Evolutionary conservation across 2,329 filamentous ascomycete genomes (phyloP).

Genomic region (Colletotrichum destructivum): DNA sequence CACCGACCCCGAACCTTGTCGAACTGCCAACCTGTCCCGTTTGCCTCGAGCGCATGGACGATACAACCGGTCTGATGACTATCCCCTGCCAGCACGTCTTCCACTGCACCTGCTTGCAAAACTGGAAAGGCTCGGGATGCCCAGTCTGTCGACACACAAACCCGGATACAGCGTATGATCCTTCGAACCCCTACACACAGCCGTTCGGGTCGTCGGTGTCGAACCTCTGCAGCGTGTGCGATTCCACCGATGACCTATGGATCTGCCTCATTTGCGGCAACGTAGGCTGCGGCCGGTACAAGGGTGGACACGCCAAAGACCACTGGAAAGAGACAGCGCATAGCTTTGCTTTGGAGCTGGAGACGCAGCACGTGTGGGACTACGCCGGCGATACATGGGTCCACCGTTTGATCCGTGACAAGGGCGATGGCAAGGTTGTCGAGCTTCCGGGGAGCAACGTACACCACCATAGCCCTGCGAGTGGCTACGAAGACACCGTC

Average conservation of each 20-base stretch:
- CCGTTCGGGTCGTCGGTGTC: conserved; percentile 73
- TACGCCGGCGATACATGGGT: conserved; percentile 97
- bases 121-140: conserved; percentile 94
- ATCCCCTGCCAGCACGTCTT: conserved; percentile 99
- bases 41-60: conserved; percentile 97
- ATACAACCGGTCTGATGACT: conserved; percentile 93
- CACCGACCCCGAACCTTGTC: conserved; percentile 83
- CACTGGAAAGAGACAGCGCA: conserved; percentile 94
- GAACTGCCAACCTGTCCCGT: conserved; percentile 97
- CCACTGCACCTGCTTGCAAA: conserved; percentile 95
- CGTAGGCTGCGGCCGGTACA: conserved; percentile 94
- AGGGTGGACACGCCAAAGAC: conserved; percentile 91
- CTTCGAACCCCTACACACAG: conserved; percentile 64
- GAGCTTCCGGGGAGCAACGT: conserved; percentile 79
- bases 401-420: conserved; percentile 93
- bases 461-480: conserved; percentile 42
- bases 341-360: conserved; percentile 92
- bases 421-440: conserved; percentile 91
- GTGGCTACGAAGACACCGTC: conserved; percentile 75
- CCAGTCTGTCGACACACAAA: conserved; percentile 93
- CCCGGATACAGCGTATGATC: conserved; percentile 59
- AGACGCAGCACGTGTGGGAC: conserved; percentile 97
- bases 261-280: conserved; percentile 95
- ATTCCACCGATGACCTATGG: conserved; percentile 88
- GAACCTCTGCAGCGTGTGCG: conserved; percentile 86